Evolutionary conservation across 192 early-diverging fungal genomes (phyloP).

Genomic region (Coemansia sp.): DNA sequence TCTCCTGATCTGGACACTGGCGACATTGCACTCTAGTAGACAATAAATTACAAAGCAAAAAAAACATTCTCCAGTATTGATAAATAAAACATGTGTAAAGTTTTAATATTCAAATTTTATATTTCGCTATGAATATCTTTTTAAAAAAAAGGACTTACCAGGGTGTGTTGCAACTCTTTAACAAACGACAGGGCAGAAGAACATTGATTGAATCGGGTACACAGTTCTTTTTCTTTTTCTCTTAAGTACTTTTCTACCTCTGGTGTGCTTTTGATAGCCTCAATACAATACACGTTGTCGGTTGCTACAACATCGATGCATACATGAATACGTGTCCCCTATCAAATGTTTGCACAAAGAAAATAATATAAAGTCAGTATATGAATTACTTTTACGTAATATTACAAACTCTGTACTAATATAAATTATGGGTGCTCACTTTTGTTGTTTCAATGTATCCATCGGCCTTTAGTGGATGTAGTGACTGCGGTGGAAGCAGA

Average conservation of each 20-base stretch:
- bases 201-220: slow-evolving; percentile 36
- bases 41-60: neutral
- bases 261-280: slow-evolving; percentile 24
- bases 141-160: slow-evolving; percentile 18
- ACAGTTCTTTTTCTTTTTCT: slow-evolving; percentile 12
- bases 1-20: neutral
- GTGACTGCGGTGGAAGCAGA: slow-evolving; percentile 25
- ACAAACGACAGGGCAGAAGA: slow-evolving; percentile 38
- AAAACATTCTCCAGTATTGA: neutral
- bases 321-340: slow-evolving; percentile 12
- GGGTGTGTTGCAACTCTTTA: slow-evolving; percentile 26
- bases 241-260: slow-evolving; percentile 13
- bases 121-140: neutral
- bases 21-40: slow-evolving; percentile 2
- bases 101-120: neutral
- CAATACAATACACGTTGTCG: slow-evolving; percentile 18
- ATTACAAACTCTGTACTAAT: neutral
- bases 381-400: neutral
- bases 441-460: slow-evolving; percentile 25
- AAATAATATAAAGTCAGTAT: neutral
- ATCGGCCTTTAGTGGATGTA: slow-evolving; percentile 30
- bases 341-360: neutral
- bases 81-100: neutral
- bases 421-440: too few relatives aligned
- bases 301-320: slow-evolving; percentile 12